Evolutionary conservation across 176 grass and related monocot species (phyloP).

Genomic region (Raddia distichophylla): DNA sequence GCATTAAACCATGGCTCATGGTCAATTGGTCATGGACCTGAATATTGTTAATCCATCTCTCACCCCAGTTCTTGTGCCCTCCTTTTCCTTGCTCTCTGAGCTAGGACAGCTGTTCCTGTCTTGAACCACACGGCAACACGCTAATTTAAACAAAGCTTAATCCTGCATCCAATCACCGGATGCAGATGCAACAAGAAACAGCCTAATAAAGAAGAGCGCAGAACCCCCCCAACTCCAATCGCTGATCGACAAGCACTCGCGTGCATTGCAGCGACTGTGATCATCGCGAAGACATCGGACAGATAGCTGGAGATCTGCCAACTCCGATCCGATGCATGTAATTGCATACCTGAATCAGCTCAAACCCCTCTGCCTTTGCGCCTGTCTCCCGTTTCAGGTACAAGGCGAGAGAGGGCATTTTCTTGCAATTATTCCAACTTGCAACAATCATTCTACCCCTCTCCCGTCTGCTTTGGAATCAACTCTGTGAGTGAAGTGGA

Average conservation of each 20-base stretch:
- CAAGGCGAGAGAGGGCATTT: background rate
- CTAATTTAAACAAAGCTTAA: background rate
- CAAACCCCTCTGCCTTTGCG: background rate
- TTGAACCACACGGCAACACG: background rate
- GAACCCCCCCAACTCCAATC: conserved; percentile 1
- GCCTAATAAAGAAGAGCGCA: too few species aligned
- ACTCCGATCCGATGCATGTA: background rate
- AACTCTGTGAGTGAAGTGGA: too few species aligned
- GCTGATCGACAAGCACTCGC: background rate
- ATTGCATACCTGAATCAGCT: background rate
- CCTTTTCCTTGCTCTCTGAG: conserved; percentile 29
- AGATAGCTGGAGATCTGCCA: background rate
- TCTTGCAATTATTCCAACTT: background rate
- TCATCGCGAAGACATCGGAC: background rate
- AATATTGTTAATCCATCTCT: conserved; percentile 16
- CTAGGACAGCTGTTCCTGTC: conserved; percentile 37
- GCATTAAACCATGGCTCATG: conserved; percentile 17
- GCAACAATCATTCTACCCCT: background rate
- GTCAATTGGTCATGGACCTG: background rate
- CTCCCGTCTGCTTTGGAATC: background rate
- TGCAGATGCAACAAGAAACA: background rate
- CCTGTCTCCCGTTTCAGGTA: background rate
- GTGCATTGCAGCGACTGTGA: background rate
- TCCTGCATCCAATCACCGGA: background rate
- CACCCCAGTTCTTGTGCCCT: background rate